Evolutionary conservation across 1,139 yeast species (phyloP).

Genomic region (Protomyces arabidopsidicola): DNA sequence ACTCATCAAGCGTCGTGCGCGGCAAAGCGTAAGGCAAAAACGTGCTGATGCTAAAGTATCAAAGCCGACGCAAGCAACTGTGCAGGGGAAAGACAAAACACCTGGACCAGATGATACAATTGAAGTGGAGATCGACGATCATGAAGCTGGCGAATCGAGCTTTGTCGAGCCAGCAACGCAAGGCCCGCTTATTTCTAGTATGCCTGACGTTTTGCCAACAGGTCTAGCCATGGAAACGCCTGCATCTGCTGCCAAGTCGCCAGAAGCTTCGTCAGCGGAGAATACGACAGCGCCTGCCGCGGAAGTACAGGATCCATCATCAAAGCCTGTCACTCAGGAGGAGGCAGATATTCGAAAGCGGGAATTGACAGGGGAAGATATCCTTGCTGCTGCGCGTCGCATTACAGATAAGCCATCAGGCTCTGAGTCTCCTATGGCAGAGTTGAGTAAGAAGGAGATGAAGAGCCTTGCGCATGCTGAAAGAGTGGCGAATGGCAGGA

Average conservation of each 20-base stretch:
- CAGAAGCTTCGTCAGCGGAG: neutral
- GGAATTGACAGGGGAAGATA: neutral
- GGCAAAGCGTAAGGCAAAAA: neutral
- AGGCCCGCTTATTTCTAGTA: constrained; percentile 4
- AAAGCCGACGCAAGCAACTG: neutral
- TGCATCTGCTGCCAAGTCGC: neutral
- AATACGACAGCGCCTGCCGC: neutral
- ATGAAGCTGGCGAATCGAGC: constrained; percentile 1
- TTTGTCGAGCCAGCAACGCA: constrained; percentile 8
- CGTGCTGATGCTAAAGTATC: neutral
- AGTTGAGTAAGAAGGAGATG: neutral
- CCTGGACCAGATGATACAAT: constrained; percentile 12
- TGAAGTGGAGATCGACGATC: constrained; percentile 17
- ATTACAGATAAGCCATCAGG: neutral
- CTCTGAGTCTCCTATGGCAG: neutral
- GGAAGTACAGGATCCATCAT: too few relatives aligned
- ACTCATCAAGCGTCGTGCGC: neutral
- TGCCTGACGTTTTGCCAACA: constrained; percentile 8
- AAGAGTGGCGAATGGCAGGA: neutral
- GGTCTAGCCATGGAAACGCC: neutral
- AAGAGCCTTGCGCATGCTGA: neutral
- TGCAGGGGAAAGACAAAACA: neutral
- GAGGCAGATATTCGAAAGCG: neutral
- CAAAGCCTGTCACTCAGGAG: neutral
- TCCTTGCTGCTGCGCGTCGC: neutral